Evolutionary conservation across 2,329 filamentous ascomycete genomes (phyloP).

Genomic region (Verticillium tricorpus): DNA sequence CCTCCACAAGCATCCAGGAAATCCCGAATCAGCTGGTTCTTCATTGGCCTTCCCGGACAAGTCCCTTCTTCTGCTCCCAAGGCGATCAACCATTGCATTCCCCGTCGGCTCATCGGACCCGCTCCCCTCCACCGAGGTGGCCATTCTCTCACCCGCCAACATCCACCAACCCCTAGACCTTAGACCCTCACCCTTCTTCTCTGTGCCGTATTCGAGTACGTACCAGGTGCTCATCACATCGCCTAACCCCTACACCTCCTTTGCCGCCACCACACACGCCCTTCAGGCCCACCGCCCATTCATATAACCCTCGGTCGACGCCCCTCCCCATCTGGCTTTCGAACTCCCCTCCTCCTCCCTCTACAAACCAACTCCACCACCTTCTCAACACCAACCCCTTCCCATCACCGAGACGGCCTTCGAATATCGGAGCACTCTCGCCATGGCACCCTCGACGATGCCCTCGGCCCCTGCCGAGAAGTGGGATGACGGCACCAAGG

Average conservation of each 20-base stretch:
- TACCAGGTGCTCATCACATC: background rate
- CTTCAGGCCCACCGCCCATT: background rate
- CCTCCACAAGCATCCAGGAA: background rate
- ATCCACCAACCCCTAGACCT: background rate
- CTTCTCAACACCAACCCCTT: background rate
- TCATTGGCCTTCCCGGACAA: background rate
- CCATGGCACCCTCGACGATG: background rate
- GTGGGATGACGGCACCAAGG: slow-evolving; percentile 49
- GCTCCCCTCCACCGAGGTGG: background rate
- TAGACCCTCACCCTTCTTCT: background rate
- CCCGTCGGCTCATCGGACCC: background rate
- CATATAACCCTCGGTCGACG: background rate
- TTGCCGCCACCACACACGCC: background rate
- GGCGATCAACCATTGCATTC: background rate
- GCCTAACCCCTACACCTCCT: background rate
- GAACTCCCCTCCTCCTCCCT: background rate
- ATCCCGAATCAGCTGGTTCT: background rate
- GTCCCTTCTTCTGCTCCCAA: background rate
- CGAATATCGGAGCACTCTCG: background rate
- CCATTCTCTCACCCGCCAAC: background rate
- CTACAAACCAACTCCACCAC: background rate
- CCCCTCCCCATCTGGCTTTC: background rate
- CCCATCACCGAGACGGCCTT: background rate
- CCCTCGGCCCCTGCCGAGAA: slow-evolving; percentile 21
- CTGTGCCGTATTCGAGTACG: background rate